A percentile compares a stretch with the other conserved stretches of the same genome.
phyloP scores from a whole-genome alignment of 192 early-diverging fungal genomes.

The Coemansia sp. region DNA sequence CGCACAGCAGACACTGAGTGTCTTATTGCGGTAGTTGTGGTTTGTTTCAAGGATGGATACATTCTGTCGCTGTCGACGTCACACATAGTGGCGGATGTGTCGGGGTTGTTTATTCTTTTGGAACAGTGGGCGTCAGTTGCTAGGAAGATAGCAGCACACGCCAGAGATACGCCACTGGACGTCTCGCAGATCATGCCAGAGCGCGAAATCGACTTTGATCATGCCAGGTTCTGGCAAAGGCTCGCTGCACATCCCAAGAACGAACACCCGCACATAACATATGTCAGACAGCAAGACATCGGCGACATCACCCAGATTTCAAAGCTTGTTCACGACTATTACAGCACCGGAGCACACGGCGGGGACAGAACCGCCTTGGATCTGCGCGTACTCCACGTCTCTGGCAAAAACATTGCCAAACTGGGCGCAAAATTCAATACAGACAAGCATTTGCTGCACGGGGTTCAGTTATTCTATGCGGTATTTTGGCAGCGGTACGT shows the following conservation, averaged over 20 bases:
- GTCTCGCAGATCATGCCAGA: conserved; percentile 3
- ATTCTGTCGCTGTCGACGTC: conserved; percentile 20
- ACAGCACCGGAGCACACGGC: conserved; percentile 6
- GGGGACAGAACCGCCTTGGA: not conserved
- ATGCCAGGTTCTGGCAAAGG: conserved; percentile 14
- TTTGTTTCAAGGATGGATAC: conserved; percentile 18
- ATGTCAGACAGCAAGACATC: conserved; percentile 5
- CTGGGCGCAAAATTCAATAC: conserved; percentile 9
- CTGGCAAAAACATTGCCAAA: conserved; percentile 11
- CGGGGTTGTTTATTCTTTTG: conserved; percentile 14
- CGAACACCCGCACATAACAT: conserved; percentile 17
- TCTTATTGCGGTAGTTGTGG: conserved; percentile 11
- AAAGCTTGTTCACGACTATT: not conserved
- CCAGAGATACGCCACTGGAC: not conserved
- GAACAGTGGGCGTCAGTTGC: conserved; percentile 26
- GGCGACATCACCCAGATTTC: not conserved
- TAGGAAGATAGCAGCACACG: not conserved
- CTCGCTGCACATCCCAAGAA: conserved; percentile 8
- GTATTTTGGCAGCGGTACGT: conserved; percentile 31
- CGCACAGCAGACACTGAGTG: conserved; percentile 12
- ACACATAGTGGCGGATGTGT: conserved; percentile 26
- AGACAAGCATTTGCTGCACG: conserved; percentile 10
- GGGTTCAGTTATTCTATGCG: conserved; percentile 32
- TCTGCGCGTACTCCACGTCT: conserved; percentile 18
- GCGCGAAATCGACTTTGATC: conserved; percentile 18